Conservation (phyloP, 2,329 filamentous ascomycete species). For the Keithomyces neogunnii region DNA sequence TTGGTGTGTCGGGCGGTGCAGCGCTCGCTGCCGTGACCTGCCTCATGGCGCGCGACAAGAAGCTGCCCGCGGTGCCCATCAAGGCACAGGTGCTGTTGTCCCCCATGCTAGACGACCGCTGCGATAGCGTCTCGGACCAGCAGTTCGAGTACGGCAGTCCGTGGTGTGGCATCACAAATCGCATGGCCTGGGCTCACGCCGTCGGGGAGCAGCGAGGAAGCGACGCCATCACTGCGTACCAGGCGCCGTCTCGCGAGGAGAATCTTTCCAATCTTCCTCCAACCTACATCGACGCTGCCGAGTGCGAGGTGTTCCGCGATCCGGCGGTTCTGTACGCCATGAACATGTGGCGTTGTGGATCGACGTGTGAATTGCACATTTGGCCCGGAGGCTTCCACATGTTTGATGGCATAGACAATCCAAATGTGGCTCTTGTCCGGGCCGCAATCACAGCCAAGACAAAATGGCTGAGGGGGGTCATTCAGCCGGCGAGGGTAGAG, state of each 20-base stretch:
- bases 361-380: constrained; percentile 13
- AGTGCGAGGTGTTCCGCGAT: constrained; percentile 15
- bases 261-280: constrained; percentile 11
- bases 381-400: constrained; percentile 14
- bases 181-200: constrained; percentile 10
- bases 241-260: constrained; percentile 11
- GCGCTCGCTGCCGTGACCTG: constrained; percentile 13
- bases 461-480: constrained; percentile 9
- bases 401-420: constrained; percentile 12
- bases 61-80: constrained; percentile 6
- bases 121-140: constrained; percentile 10
- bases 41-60: constrained; percentile 13
- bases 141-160: constrained; percentile 15
- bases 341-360: constrained; percentile 13
- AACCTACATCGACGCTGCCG: constrained; percentile 14
- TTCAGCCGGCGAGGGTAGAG: constrained; percentile 1
- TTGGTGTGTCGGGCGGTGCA: constrained; percentile 12
- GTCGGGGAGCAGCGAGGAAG: constrained; percentile 9
- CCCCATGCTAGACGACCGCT: constrained; percentile 15
- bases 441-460: constrained; percentile 9
- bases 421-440: constrained; percentile 10
- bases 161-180: constrained; percentile 10
- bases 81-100: constrained; percentile 15
- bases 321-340: constrained; percentile 11
- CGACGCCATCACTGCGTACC: constrained; percentile 9